Conservation (phyloP, 1,139 yeast genomes). For the Suzukiozyma palmioleophila region DNA sequence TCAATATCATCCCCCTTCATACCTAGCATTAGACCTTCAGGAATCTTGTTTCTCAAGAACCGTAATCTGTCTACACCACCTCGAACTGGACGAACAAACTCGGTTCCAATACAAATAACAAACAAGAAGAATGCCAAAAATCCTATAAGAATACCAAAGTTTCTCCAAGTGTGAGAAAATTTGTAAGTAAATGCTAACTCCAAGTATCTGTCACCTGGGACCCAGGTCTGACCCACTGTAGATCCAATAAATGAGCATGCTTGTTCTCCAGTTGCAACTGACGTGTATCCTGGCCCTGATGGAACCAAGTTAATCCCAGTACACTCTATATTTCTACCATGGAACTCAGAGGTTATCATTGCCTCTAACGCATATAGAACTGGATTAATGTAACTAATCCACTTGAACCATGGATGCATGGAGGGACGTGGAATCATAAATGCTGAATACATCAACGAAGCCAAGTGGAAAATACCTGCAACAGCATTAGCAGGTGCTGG, state of each 20-base stretch:
- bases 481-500: slow-evolving; percentile 50
- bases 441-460: slow-evolving; percentile 48
- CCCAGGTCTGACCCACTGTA: slow-evolving; percentile 37
- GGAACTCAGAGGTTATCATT: slow-evolving; percentile 61
- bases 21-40: slow-evolving; percentile 21
- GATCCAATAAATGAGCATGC: slow-evolving; percentile 53
- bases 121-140: slow-evolving; percentile 49
- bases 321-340: slow-evolving; percentile 50
- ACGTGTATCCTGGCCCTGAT: slow-evolving; percentile 45
- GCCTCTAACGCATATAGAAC: slow-evolving; percentile 67
- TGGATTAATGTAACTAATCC: slow-evolving; percentile 76
- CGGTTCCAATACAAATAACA: slow-evolving; percentile 45
- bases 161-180: slow-evolving; percentile 57
- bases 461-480: slow-evolving; percentile 46
- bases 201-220: slow-evolving; percentile 48
- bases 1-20: slow-evolving; percentile 11
- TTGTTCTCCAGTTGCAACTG: slow-evolving; percentile 31
- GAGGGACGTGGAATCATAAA: slow-evolving; percentile 53
- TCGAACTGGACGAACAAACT: slow-evolving; percentile 45
- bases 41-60: slow-evolving; percentile 53
- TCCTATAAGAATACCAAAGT: slow-evolving; percentile 56
- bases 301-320: slow-evolving; percentile 40
- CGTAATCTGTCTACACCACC: slow-evolving; percentile 58
- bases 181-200: slow-evolving; percentile 37
- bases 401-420: slow-evolving; percentile 73